These are phyloP conservation scores for Tephrocybe sp. DNA, from an alignment of 768 basidiomycete genomes.

Conservation along the genomic window DNA sequence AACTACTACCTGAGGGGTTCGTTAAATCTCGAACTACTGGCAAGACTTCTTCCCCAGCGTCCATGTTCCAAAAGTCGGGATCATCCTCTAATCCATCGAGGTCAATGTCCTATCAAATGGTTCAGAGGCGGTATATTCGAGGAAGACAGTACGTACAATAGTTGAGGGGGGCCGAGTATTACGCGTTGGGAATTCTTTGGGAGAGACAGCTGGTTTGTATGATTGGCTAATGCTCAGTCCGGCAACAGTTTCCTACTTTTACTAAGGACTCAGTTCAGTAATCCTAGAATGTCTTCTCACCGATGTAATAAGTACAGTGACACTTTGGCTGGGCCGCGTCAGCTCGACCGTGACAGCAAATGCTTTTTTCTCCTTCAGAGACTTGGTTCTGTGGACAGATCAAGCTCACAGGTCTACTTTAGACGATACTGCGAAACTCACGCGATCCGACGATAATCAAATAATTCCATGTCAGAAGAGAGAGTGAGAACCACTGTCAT, in stretches of 20 bases:
- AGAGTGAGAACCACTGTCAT: conserved; percentile 73
- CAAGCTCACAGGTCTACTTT: background rate
- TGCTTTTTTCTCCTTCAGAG: conserved; percentile 53
- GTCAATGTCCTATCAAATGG: conserved; percentile 52
- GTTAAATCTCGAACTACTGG: conserved; percentile 34
- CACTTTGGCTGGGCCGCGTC: conserved; percentile 71
- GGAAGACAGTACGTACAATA: conserved; percentile 36
- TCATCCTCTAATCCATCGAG: conserved; percentile 65
- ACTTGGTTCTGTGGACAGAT: conserved; percentile 55
- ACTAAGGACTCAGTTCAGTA: conserved; percentile 1
- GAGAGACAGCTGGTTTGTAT: conserved; percentile 56
- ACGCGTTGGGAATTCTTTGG: conserved; percentile 59
- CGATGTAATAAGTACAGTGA: conserved; percentile 58
- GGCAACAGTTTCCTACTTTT: conserved; percentile 65
- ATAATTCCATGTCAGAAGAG: conserved; percentile 69
- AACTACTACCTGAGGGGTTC: conserved; percentile 21
- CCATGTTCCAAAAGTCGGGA: conserved; percentile 65
- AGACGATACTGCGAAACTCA: conserved; percentile 31
- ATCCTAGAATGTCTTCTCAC: conserved; percentile 35
- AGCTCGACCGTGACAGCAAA: conserved; percentile 62
- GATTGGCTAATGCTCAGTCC: conserved; percentile 53
- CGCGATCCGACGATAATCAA: conserved; percentile 82
- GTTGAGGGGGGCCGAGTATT: conserved; percentile 69
- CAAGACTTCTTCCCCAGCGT: conserved; percentile 32
- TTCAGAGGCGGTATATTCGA: background rate